phyloP scores from a whole-genome alignment of 176 grass and related monocot genomes.

The Chloris gayana region DNA sequence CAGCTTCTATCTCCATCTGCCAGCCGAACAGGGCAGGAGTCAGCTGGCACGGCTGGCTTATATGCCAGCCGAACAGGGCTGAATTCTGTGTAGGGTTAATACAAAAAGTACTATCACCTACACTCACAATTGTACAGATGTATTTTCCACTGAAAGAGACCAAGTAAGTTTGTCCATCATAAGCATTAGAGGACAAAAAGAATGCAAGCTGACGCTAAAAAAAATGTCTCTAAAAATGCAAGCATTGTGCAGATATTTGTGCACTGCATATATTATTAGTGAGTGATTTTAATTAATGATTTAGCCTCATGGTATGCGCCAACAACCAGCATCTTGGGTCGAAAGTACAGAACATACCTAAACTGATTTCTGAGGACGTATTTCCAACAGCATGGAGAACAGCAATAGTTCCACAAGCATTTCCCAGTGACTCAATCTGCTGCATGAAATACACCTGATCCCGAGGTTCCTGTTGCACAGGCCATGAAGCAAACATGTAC shows the following conservation, averaged over 20 bases:
- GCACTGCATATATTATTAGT: not conserved
- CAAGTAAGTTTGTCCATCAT: not conserved
- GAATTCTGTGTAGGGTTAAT: no score
- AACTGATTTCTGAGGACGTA: slow-evolving; percentile 57
- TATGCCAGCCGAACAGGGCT: no score
- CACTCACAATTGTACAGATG: no score
- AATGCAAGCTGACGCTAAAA: no score
- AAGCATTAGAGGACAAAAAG: not conserved
- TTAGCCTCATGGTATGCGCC: not conserved
- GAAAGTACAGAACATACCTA: slow-evolving; percentile 42
- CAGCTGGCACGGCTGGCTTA: no score
- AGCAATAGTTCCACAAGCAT: slow-evolving; percentile 97
- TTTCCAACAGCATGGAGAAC: slow-evolving; percentile 86
- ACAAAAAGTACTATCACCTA: no score
- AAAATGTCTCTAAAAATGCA: no score
- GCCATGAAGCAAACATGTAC: not conserved
- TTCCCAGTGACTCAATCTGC: slow-evolving; percentile 67
- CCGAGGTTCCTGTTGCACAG: slow-evolving; percentile 38
- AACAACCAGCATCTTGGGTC: not conserved
- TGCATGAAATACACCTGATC: slow-evolving; percentile 72
- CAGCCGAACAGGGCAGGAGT: no score
- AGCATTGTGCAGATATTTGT: not conserved
- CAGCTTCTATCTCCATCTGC: no score
- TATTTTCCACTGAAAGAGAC: slow-evolving; percentile 58
- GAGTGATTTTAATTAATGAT: not conserved